Percentiles rank a stretch among this genome's conserved stretches.
Conservation (phyloP, 306 rosid species). For the apple (Malus domestica) region DNA sequence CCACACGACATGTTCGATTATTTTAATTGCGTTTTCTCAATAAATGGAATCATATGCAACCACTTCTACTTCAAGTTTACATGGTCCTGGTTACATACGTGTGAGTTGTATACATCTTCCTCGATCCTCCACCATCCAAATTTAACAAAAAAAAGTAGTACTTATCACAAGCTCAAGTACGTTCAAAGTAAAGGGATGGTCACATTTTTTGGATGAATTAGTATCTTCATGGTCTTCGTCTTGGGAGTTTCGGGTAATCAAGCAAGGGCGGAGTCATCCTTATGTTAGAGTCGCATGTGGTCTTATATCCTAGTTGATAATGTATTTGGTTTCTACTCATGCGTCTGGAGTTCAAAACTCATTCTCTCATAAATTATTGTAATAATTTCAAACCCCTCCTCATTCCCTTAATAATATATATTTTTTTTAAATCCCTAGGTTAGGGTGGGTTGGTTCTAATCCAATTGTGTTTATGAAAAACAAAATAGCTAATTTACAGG, state of each 20-base stretch:
- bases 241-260: slow-evolving; percentile 10
- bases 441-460: no score
- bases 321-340: no score
- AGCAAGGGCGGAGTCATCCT: neutral
- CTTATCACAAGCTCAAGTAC: slow-evolving; percentile 34
- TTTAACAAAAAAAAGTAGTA: slow-evolving; percentile 20
- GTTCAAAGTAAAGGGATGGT: slow-evolving; percentile 19
- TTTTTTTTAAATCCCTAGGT: no score
- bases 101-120: slow-evolving; percentile 32
- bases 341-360: no score
- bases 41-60: slow-evolving; percentile 16
- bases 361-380: no score
- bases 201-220: slow-evolving; percentile 4
- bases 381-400: no score
- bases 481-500: neutral
- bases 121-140: slow-evolving; percentile 43
- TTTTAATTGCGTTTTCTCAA: slow-evolving; percentile 24
- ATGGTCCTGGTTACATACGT: slow-evolving; percentile 41
- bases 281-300: no score
- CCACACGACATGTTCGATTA: slow-evolving; percentile 29
- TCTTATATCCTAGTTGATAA: no score
- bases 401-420: no score
- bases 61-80: slow-evolving; percentile 8
- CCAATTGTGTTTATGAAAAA: neutral
- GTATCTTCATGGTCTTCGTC: slow-evolving; percentile 10